Base-by-base conservation (phyloP, 106 monocot species). In the Dactylorhiza incarnata region DNA sequence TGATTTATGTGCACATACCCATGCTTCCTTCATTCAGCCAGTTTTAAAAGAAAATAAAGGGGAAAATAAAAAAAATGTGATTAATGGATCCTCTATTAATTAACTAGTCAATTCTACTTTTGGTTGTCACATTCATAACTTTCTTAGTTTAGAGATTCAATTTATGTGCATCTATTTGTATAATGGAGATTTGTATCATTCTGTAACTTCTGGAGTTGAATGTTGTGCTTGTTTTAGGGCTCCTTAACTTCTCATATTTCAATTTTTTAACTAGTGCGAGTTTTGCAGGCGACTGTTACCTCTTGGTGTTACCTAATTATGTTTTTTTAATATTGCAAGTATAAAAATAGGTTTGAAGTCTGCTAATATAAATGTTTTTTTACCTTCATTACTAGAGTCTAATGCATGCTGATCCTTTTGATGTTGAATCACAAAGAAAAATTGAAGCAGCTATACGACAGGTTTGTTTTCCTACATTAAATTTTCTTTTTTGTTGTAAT, bases 401-500 rank as follows among this genome's bases (percentile, higher is more conserved):
- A 76, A 76, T 96, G 88, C 82, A 85, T 85, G 95, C 95, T 51
- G 95, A 96, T 84, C 95, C 95, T 77, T 93, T 96, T 85, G 93
- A 96, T 84, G 83, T 93, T 76, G 95, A 96, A 81, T 68, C 88
- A 68, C 88, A 85, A 69, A 89, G 73, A 72, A 83, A 89, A 73
- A 96, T 96, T 89, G 95, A 96, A 85, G 95, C 93, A 45, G 88
- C 95, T 74, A 96, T 96, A 72, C 71, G 90, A 56, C 95, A 96
- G 83, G 95, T 88, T 12, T 68, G 58, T 81, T 24, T 12, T 53
- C 15, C 9, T 15, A 7, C 72, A 46, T 47, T 72, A 47, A 0
- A 0, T 48, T 44, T 62, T 25, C 22, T 68, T 67, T 71, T 71
- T 71, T n/a, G 46, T 20, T 7, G 14, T 47, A 47, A 71, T 48